These are phyloP conservation scores for Globisporangium apiculatum DNA, from an alignment of 352 stramenopile genomes.

Conservation along the genomic window DNA sequence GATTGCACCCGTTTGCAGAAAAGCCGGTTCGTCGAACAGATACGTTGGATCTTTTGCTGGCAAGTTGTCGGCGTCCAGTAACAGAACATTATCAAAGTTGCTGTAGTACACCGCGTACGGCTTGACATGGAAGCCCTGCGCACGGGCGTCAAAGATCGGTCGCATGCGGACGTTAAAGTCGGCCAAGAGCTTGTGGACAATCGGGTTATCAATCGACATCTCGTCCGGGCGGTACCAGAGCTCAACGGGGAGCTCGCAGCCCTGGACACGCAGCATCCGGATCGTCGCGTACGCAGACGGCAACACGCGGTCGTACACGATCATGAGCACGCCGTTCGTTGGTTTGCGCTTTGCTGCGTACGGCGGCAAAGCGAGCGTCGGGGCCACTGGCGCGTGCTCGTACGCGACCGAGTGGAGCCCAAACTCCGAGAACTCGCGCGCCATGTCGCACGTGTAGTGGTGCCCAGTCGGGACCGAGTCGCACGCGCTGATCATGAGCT, in stretches of 20 bases:
- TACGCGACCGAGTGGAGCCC: slow-evolving; percentile 62
- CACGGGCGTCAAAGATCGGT: slow-evolving; percentile 69
- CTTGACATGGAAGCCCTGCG: slow-evolving; percentile 78
- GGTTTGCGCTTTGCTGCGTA: slow-evolving; percentile 36
- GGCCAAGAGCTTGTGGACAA: slow-evolving; percentile 59
- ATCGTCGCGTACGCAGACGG: slow-evolving; percentile 75
- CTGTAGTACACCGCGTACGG: slow-evolving; percentile 84
- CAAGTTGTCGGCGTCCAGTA: slow-evolving; percentile 81
- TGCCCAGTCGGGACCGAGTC: slow-evolving; percentile 61
- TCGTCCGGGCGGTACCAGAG: slow-evolving; percentile 83
- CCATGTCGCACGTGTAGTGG: slow-evolving; percentile 77
- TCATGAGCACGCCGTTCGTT: slow-evolving; percentile 75
- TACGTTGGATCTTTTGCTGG: slow-evolving; percentile 77
- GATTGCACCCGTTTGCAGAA: slow-evolving; percentile 62
- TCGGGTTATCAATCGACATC: slow-evolving; percentile 78
- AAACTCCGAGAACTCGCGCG: slow-evolving; percentile 79
- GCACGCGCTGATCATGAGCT: slow-evolving; percentile 76
- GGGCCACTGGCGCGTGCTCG: slow-evolving; percentile 58
- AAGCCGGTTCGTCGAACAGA: slow-evolving; percentile 76
- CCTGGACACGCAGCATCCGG: slow-evolving; percentile 64
- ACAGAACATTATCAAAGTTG: slow-evolving; percentile 76
- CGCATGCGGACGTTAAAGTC: slow-evolving; percentile 74
- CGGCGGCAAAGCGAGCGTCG: slow-evolving; percentile 53
- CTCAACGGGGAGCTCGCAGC: slow-evolving; percentile 72
- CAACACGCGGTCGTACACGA: slow-evolving; percentile 80